Evolutionary conservation across 1,284 basidiomycete genomes (phyloP), one percentile per base, ranked within the genome.

Genomic region (Leccinum variabile): DNA sequence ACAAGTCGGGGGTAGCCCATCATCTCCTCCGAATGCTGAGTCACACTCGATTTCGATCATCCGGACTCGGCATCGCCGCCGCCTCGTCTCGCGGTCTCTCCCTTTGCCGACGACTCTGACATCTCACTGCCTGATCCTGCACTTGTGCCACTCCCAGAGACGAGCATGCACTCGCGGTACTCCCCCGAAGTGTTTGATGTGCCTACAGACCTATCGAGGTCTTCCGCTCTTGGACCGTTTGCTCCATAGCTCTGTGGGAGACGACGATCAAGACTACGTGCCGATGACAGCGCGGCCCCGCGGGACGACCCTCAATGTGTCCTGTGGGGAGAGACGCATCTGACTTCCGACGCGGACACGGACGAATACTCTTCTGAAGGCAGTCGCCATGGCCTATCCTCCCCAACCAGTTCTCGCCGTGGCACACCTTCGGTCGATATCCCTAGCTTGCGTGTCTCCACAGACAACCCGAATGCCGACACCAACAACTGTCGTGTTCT

Each of bases 261-360:
- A 85, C 85, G 13, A 87, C 84, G 22, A 87, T 91, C 72, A 86
- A 83, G 69, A 78, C 70, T 89, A 14, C 82, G 84, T 44, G 72
- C 83, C 0, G 86, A 90, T 37, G 84, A 88, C 61, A 84, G 81
- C 35, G 85, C 89, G 7, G 82, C 85, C 0, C 91, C 91, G 2
- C 83, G 87, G 18, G 88, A 94, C 66, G 93, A 95, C 68, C 92
- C 93, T 22, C 84, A 92, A 0, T 95, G 94, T 71, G 91, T 93
- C 32, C 88, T 95, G 16, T 95, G 92, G 92, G 91, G 90, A n/a
- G 85, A 91, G 67, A 73, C 82, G 7, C 72, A 73, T n/a, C 67
- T 64, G 52, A 67, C 54, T 22, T 63, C 59, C 1, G 72, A 77
- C 3, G 35, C 66, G 8, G 81, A 80, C 33, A 72, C 72, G n/a